These are phyloP conservation scores for Hyaloperonospora arabidopsidis DNA, from an alignment of 352 stramenopile species.

Conservation along the genomic window DNA sequence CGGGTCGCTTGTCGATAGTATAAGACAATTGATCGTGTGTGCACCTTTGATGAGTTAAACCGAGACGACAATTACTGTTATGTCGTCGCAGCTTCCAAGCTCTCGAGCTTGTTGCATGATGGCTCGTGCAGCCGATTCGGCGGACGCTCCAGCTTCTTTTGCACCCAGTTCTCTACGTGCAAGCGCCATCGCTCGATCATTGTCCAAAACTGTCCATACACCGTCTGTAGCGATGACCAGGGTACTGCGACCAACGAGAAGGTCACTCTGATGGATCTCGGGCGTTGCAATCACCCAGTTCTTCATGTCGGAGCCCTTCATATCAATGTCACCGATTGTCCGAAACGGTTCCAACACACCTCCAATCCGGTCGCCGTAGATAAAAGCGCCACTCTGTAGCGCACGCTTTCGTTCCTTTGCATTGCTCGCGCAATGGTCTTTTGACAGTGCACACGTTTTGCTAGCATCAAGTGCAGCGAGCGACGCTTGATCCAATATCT, in stretches of 20 bases:
- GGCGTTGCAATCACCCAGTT: slow-evolving; percentile 69
- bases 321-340: slow-evolving; percentile 78
- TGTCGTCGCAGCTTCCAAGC: slow-evolving; percentile 57
- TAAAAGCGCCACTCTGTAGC: slow-evolving; percentile 48
- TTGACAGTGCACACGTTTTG: too few relatives aligned
- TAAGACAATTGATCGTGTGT: neutral
- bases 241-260: slow-evolving; percentile 39
- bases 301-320: slow-evolving; percentile 64
- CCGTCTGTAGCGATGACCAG: slow-evolving; percentile 21
- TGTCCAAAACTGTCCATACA: slow-evolving; percentile 50
- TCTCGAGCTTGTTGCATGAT: slow-evolving; percentile 44
- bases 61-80: slow-evolving; percentile 47
- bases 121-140: slow-evolving; percentile 37
- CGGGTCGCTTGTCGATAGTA: neutral
- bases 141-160: too few relatives aligned
- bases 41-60: slow-evolving; percentile 20
- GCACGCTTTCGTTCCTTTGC: slow-evolving; percentile 51
- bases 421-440: neutral
- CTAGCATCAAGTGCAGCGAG: too few relatives aligned
- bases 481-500: too few relatives aligned
- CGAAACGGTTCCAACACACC: slow-evolving; percentile 70
- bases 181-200: slow-evolving; percentile 48
- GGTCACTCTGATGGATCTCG: slow-evolving; percentile 42
- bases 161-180: slow-evolving; percentile 1
- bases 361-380: slow-evolving; percentile 63